Percentiles rank a stretch among this genome's conserved stretches.
Conservation (phyloP, 257 asterid genomes). For the Solanum ossicruentum region DNA sequence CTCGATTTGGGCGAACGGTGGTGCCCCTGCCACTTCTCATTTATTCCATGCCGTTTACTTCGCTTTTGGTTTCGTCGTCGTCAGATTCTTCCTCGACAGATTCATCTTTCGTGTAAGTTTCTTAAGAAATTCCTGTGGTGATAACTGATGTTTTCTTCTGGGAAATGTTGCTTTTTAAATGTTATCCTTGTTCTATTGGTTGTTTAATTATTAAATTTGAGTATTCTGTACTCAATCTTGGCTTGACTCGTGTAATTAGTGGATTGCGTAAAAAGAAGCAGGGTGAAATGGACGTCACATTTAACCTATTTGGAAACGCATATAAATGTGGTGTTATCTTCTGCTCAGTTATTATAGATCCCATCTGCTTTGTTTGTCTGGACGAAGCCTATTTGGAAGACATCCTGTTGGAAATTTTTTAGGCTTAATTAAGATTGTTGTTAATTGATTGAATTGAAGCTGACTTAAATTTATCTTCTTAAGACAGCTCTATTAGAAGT, state of each 20-base stretch:
- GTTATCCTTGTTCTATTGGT: neutral
- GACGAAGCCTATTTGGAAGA: neutral
- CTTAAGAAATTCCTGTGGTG: neutral
- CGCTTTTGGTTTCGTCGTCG: slow-evolving; percentile 43
- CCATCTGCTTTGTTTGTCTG: neutral
- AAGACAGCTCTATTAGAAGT: neutral
- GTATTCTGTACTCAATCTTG: neutral
- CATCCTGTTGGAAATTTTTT: neutral
- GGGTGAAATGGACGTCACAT: neutral
- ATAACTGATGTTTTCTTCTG: neutral
- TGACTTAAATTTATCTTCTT: neutral
- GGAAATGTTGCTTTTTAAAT: neutral
- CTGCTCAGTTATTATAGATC: neutral
- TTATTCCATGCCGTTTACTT: slow-evolving; percentile 37
- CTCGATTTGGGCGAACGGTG: slow-evolving; percentile 34
- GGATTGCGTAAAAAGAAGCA: neutral
- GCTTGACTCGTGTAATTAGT: neutral
- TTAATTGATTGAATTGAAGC: neutral
- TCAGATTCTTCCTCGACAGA: slow-evolving; percentile 67
- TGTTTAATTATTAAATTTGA: neutral
- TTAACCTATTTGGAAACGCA: neutral
- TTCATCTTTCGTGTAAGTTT: slow-evolving; percentile 60
- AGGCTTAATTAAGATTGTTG: neutral
- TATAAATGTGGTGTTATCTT: neutral
- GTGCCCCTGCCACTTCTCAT: slow-evolving; percentile 40